Evolutionary conservation across 306 rosid species (phyloP), one percentile per base, ranked within the genome.

Genomic region (Vigna trinervia): DNA sequence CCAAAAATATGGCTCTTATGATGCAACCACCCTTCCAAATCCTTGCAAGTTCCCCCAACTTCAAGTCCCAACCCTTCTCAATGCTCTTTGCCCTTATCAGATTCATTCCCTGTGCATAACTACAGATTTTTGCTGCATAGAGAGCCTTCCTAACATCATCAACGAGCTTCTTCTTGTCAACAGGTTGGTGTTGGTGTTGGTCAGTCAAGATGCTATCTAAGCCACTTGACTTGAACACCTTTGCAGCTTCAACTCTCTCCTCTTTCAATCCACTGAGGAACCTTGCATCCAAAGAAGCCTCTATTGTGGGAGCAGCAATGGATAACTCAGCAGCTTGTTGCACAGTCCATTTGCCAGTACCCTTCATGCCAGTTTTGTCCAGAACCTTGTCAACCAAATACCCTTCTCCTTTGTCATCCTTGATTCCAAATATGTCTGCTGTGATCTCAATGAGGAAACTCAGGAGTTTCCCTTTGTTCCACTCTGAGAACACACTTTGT

Each of bases 21-120:
- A 91, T 89, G 83, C 97, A 91, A 14, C 97, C 97, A 0, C 94
- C 97, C 73, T 91, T 91, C 97, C 97, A 91, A 43, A 91, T 91
- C 88, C 94, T 85, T n/a, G 97, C 94, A 74, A 91, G 80, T 61
- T 89, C 92, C 4, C 97, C 94, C 81, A 89, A 83, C 83, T 85
- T 84, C 86, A 91, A 39, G 70, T 64, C 89, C 97, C 97, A 89
- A 52, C 86, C 94, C 82, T 91, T 56, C 65, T 91, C 97, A 12
- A 76, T 65, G 77, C 97, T 89, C 90, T 92, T 89, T 26, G 95
- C 89, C 4, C 89, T 88, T 63, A 92, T 88, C 78, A 92, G 74
- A 88, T 92, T 92, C 97, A 92, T 92, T 50, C 97, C 97, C 38
- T 89, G 94, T 30, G 97, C 95, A 75, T 92, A 92, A 81, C 94